Evolutionary conservation across 1,284 basidiomycete genomes (phyloP).

Genomic region (Austroboletus novae-zelandiae): DNA sequence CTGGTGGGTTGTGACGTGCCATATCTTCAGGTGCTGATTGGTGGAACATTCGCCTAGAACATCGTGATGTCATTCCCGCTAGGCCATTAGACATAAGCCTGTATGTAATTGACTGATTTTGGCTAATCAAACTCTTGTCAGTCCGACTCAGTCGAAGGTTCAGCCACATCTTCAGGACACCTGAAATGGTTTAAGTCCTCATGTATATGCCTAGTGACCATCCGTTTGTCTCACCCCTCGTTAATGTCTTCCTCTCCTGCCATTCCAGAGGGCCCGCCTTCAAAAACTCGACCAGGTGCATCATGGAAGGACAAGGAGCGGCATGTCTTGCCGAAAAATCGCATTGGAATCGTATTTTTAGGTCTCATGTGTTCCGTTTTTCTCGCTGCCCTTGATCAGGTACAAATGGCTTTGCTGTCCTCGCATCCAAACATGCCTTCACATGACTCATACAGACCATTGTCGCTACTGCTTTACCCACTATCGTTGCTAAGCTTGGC

Average conservation of each 20-base stretch:
- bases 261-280: conserved; percentile 12
- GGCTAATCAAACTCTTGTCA: too few relatives aligned
- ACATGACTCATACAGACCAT: conserved; percentile 33
- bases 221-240: too few relatives aligned
- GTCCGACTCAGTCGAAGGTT: too few relatives aligned
- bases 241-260: not conserved
- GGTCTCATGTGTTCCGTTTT: conserved; percentile 37
- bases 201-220: too few relatives aligned
- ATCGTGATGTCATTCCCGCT: too few relatives aligned
- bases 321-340: conserved; percentile 54
- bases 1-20: too few relatives aligned
- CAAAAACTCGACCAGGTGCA: conserved; percentile 37
- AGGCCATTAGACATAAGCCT: too few relatives aligned
- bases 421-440: not conserved
- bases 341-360: conserved; percentile 36
- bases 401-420: conserved; percentile 15
- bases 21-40: too few relatives aligned
- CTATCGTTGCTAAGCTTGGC: not conserved
- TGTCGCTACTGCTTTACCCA: not conserved
- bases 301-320: conserved; percentile 53
- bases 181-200: too few relatives aligned
- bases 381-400: conserved; percentile 60
- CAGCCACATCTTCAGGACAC: too few relatives aligned
- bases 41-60: too few relatives aligned
- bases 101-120: too few relatives aligned